Evolutionary conservation across 192 early-diverging fungal genomes (phyloP).

Genomic region (Linnemannia elongata): DNA sequence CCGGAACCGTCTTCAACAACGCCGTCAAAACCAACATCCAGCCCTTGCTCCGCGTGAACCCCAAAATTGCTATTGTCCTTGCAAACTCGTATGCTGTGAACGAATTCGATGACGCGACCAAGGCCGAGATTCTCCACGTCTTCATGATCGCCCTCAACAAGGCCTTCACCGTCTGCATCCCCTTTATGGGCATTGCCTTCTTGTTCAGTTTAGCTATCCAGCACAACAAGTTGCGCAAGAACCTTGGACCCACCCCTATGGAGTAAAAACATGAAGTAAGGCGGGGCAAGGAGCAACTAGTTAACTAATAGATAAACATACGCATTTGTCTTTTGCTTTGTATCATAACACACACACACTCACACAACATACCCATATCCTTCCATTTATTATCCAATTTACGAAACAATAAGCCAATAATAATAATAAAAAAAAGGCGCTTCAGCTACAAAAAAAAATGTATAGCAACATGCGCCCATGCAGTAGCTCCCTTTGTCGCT

Average conservation of each 20-base stretch:
- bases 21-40: slow-evolving; percentile 46
- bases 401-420: neutral
- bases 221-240: slow-evolving; percentile 48
- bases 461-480: neutral
- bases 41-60: slow-evolving; percentile 9
- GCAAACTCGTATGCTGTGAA: slow-evolving; percentile 36
- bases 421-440: neutral
- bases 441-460: neutral
- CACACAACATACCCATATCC: neutral
- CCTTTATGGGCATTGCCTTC: slow-evolving; percentile 62
- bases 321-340: slow-evolving; percentile 1
- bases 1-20: slow-evolving; percentile 56
- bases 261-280: slow-evolving; percentile 14
- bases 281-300: neutral
- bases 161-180: slow-evolving; percentile 66
- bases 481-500: neutral
- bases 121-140: slow-evolving; percentile 51
- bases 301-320: neutral
- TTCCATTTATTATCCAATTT: neutral
- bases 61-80: slow-evolving; percentile 12
- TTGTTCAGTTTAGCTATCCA: slow-evolving; percentile 56
- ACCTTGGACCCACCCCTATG: slow-evolving; percentile 26
- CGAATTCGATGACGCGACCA: slow-evolving; percentile 41
- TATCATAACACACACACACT: slow-evolving; percentile 1
- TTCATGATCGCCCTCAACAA: slow-evolving; percentile 63